Conservation (phyloP, 1,284 basidiomycete genomes). For the Cutaneotrichosporon sp. region DNA sequence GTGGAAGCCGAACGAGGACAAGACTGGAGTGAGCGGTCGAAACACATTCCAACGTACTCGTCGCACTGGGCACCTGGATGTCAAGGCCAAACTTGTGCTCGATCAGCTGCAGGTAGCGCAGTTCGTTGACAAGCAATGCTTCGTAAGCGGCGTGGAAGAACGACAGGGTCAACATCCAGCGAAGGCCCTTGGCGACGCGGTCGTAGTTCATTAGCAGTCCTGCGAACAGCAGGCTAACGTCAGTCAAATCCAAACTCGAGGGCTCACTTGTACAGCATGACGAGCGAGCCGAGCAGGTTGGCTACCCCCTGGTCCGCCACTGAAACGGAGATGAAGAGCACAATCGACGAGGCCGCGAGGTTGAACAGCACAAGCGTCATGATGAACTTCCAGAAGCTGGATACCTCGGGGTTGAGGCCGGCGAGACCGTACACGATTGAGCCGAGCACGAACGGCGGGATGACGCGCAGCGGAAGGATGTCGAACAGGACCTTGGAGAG, state of each 20-base stretch:
- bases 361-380: slow-evolving; percentile 93
- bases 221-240: slow-evolving; percentile 80
- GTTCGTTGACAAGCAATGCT: slow-evolving; percentile 90
- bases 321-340: slow-evolving; percentile 84
- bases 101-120: slow-evolving; percentile 87
- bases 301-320: slow-evolving; percentile 83
- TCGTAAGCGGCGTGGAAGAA: slow-evolving; percentile 99
- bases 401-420: slow-evolving; percentile 84
- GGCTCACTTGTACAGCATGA: slow-evolving; percentile 96
- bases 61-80: slow-evolving; percentile 88
- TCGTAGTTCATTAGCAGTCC: slow-evolving; percentile 93
- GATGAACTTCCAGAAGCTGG: slow-evolving; percentile 96
- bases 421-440: slow-evolving; percentile 91
- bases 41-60: slow-evolving; percentile 55
- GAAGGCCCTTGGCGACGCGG: slow-evolving; percentile 67
- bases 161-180: slow-evolving; percentile 84
- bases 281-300: slow-evolving; percentile 85
- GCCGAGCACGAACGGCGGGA: slow-evolving; percentile 91
- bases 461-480: slow-evolving; percentile 86
- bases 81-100: slow-evolving; percentile 92
- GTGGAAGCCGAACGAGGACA: slow-evolving; percentile 83
- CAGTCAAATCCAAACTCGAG: neutral
- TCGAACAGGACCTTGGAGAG: slow-evolving; percentile 94
- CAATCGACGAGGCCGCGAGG: slow-evolving; percentile 84
- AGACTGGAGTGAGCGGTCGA: slow-evolving; percentile 51